Evolutionary conservation across 2,329 filamentous ascomycete species (phyloP), one percentile per base, ranked within the genome.

Genomic region (Colletotrichum plurivorum): DNA sequence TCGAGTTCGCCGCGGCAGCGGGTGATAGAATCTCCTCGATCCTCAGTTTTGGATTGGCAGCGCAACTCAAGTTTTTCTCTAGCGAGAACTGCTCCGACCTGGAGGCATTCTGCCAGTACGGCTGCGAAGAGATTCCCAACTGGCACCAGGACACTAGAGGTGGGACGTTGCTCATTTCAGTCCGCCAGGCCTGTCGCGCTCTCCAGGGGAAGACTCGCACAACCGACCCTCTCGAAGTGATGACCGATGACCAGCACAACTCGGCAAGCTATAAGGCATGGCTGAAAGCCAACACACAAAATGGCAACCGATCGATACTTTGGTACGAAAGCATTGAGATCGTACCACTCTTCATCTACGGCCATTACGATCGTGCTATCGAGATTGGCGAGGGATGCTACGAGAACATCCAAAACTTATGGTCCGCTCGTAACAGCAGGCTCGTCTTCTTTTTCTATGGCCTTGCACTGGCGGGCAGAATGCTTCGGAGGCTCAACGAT

Each of bases 11-110:
- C 0, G 86, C 90, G 0, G 83, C 87, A 20, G 87, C 91, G 2
- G 92, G 92, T 1, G 93, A 95, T 75, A 87, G 92, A 36, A 89
- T 92, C 61, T 87, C 92, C 1, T 90, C 91, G 7, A 90, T 95
- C 39, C 82, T 95, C 10, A 92, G 91, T 73, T 89, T 92, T 59
- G 93, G 92, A 0, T 82, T 94, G 20, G 85, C 87, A 39, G 89
- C 90, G 3, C 86, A 89, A 71, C 87, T 92, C 73, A 90, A 88
- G 72, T 87, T 94, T 64, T 94, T 91, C 78, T 87, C 88, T 13
- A 91, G 90, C 72, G 89, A 93, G 71, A 91, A 93, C 67, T 83
- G 90, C 55, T 83, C 84, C 15, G 93, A 95, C 64, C 81, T 94
- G 0, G 92, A 94, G 76, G 86, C 86, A 0, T 93, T 90, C 75